Conservation (phyloP, 305 asterid species). For the Fraxinus baroniana region DNA sequence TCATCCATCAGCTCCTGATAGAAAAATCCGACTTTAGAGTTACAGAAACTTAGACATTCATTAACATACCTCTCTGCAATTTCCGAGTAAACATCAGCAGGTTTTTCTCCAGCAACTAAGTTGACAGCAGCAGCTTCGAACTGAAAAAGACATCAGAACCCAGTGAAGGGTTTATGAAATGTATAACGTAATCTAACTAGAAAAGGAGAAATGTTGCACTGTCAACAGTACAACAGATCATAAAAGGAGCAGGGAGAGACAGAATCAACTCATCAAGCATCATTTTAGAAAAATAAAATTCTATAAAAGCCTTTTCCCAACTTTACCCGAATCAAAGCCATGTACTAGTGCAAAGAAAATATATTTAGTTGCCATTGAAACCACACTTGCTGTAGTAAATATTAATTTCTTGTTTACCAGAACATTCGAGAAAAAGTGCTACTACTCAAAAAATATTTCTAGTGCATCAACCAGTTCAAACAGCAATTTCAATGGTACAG, state of each 20-base stretch:
- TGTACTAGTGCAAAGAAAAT: slow-evolving; percentile 2
- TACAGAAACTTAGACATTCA: slow-evolving; percentile 15
- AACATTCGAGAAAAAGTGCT: background rate
- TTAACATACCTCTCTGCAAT: slow-evolving; percentile 74
- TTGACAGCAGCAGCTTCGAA: slow-evolving; percentile 95
- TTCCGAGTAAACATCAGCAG: slow-evolving; percentile 93
- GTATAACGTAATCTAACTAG: background rate
- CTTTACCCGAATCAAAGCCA: background rate
- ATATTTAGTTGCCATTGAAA: background rate
- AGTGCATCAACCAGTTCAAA: slow-evolving; percentile 9
- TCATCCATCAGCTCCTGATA: background rate
- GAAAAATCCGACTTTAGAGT: background rate
- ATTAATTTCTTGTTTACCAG: slow-evolving; percentile 9
- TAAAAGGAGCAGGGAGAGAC: background rate
- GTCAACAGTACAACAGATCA: background rate
- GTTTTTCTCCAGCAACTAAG: slow-evolving; percentile 82
- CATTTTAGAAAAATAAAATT: slow-evolving; percentile 6
- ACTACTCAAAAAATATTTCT: background rate
- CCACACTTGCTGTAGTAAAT: background rate
- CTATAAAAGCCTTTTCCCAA: background rate
- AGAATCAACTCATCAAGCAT: background rate
- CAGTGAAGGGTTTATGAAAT: background rate
- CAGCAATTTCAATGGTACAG: background rate
- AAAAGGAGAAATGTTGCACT: background rate
- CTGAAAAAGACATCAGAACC: slow-evolving; percentile 39